Evolutionary conservation across 345 rosid species (phyloP), one percentile per base, ranked within the genome.

Genomic region (Garcia nutans): DNA sequence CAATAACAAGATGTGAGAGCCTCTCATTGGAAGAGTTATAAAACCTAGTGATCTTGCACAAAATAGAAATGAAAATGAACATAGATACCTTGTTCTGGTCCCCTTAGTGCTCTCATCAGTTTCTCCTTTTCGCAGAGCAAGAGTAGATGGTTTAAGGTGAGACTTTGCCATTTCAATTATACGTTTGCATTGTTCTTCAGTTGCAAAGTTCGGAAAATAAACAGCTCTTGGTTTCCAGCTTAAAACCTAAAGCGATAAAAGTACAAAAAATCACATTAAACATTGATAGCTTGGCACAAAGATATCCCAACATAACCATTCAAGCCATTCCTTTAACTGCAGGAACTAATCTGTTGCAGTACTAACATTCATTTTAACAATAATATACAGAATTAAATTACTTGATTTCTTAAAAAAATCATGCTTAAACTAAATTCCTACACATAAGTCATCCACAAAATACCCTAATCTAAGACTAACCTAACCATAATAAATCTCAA

Each of bases 201-300:
- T 84, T 13, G 92, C 96, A 74, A 91, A 91, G 68, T 81, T 83
- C 0, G 96, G 96, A 76, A 91, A 91, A 79, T 89, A 89, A 68
- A 88, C 76, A 72, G 92, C 96, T 72, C 92, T 82, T 37, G 96
- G 96, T 75, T 74, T 86, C 96, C 93, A 91, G 79, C 96, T 91
- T 73, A 91, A 81, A 31, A 89, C 89, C 96, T 91, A 73, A 63
- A 79, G 24, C 15, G 74, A 65, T 10, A 70, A 64, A 11, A 16
- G 42, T 59, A 65, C 55, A 24, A 75, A 11, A 52, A 63, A 65
- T 19, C 33, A 55, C n/a, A n/a, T 17, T 22, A 44, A 50, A 19
- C 62, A 37, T 33, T 54, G 5, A 19, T 37, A 72, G 9, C 17
- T 42, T 3, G 7, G 50, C 50, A 37, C 17, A 74, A 65, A 65